phyloP scores from a whole-genome alignment of 2,329 filamentous ascomycete genomes.

The Myriangium duriaei region DNA sequence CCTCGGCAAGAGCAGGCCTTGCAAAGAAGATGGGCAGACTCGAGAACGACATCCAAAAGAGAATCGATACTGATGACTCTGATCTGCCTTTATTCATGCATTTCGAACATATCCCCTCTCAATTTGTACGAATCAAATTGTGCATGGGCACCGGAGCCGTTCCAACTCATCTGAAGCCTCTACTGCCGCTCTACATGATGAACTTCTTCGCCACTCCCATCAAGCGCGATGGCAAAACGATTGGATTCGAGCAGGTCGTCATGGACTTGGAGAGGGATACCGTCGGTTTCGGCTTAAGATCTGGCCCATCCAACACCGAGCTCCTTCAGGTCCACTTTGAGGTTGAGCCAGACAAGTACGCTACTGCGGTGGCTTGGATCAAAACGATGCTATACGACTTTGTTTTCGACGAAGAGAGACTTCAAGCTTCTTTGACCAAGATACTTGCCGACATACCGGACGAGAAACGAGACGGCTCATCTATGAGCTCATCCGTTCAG shows the following conservation, averaged over 20 bases:
- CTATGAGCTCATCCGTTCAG: slow-evolving; percentile 50
- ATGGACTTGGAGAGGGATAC: slow-evolving; percentile 86
- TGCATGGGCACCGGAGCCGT: slow-evolving; percentile 67
- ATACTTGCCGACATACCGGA: slow-evolving; percentile 86
- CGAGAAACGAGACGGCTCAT: slow-evolving; percentile 70
- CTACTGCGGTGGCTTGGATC: slow-evolving; percentile 69
- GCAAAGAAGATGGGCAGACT: slow-evolving; percentile 58
- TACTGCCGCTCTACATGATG: slow-evolving; percentile 73
- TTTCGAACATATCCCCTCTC: slow-evolving; percentile 87
- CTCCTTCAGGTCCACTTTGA: slow-evolving; percentile 72
- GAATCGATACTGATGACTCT: slow-evolving; percentile 56
- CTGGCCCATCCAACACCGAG: slow-evolving; percentile 64
- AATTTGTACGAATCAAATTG: slow-evolving; percentile 77
- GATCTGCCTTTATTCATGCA: slow-evolving; percentile 79
- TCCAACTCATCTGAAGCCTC: slow-evolving; percentile 69
- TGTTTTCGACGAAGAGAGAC: slow-evolving; percentile 63
- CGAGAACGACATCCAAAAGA: slow-evolving; percentile 57
- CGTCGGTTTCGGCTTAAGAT: slow-evolving; percentile 65
- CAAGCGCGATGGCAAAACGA: slow-evolving; percentile 55
- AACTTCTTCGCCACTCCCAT: slow-evolving; percentile 95
- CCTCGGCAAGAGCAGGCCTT: slow-evolving; percentile 68
- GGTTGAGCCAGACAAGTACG: slow-evolving; percentile 79
- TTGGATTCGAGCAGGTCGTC: slow-evolving; percentile 87
- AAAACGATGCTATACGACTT: slow-evolving; percentile 77
- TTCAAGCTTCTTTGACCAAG: slow-evolving; percentile 57